Base-by-base conservation (phyloP, 495 filamentous ascomycete species). In the Hyaloscypha hepaticicola region DNA sequence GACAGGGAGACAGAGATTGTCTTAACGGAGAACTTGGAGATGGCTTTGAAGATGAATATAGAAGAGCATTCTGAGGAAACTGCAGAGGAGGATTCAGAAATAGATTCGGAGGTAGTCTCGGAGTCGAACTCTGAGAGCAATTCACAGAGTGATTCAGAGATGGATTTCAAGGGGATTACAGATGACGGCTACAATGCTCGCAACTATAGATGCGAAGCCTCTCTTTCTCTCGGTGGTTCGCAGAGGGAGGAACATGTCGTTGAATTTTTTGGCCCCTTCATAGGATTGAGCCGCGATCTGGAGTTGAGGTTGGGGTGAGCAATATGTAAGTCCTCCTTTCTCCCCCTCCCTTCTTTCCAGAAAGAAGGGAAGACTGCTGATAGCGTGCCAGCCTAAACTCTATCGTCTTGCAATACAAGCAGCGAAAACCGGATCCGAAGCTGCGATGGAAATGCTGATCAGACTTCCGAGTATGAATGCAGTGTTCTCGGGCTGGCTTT, bases 221-320 rank as follows among this genome's bases (percentile, higher is more conserved):
- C 50, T n/a, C 4, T 16, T 16, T 21, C 14, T 28, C 1, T 16
- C 14, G 26, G 8, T 5, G 14, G 25, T 5, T 28, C 21, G 12
- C 45, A 25, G 8, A 25, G 31, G 19, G 25, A 12, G 2, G 53
- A 58, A 11, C n/a, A 58, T 3, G 22, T 55, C 3, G 57, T 66
- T 21, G 63, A 66, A 21, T 66, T 66, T 66, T 66, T 26, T 66
- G 31, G 26, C 56, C 63, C 7, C 5, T 61, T 11, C n/a, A n/a
- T 22, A 3, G 16, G 8, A 16, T 31, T 5, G 50, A 55, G 27
- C 57, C 41, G n/a, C 0, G 24, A 4, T 24, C 45, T 25, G 58
- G 58, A 3, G 11, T 19, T n/a, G 63, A 66, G 38, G 3, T 3
- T 66, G 63, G 63, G 58, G 58, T 22, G 63, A 60, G 49, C 58